Percentiles rank a stretch among this genome's conserved stretches.
These are phyloP conservation scores for Metarhizium anisopliae DNA, from an alignment of 2,329 filamentous ascomycete species.

Conservation along the genomic window DNA sequence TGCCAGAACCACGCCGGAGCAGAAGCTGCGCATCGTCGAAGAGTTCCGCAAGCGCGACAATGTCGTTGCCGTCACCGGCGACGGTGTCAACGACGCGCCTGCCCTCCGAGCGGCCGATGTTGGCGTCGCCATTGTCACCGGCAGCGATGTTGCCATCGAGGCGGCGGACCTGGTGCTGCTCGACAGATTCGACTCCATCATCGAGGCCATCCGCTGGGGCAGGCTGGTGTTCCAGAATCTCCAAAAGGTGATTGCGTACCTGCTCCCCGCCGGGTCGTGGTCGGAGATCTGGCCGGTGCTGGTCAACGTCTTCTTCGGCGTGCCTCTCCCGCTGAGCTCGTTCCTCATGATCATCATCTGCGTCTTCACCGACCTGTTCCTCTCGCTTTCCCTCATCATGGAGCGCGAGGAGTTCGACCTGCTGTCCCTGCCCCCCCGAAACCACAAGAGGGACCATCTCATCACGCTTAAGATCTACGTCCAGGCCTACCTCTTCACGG, in stretches of 20 bases:
- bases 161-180: slow-evolving; percentile 59
- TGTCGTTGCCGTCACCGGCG: slow-evolving; percentile 64
- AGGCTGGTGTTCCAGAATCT: slow-evolving; percentile 32
- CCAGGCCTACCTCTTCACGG: slow-evolving; percentile 43
- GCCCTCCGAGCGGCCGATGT: slow-evolving; percentile 58
- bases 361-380: slow-evolving; percentile 45
- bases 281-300: slow-evolving; percentile 50
- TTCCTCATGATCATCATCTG: slow-evolving; percentile 52
- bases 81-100: slow-evolving; percentile 60
- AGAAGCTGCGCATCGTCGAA: slow-evolving; percentile 64
- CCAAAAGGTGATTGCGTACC: slow-evolving; percentile 32
- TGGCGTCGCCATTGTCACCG: slow-evolving; percentile 58
- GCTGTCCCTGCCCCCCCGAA: slow-evolving; percentile 38
- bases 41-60: slow-evolving; percentile 51
- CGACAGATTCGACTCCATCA: slow-evolving; percentile 63
- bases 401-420: slow-evolving; percentile 47
- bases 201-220: slow-evolving; percentile 49
- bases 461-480: slow-evolving; percentile 42
- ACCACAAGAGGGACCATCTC: slow-evolving; percentile 40
- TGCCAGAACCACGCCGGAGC: slow-evolving; percentile 59
- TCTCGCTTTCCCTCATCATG: slow-evolving; percentile 42
- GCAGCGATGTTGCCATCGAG: slow-evolving; percentile 55
- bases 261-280: slow-evolving; percentile 43
- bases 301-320: slow-evolving; percentile 46
- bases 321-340: slow-evolving; percentile 39